Base-by-base conservation (phyloP, 2,329 filamentous ascomycete species). In the Colletotrichum gigasporum region DNA sequence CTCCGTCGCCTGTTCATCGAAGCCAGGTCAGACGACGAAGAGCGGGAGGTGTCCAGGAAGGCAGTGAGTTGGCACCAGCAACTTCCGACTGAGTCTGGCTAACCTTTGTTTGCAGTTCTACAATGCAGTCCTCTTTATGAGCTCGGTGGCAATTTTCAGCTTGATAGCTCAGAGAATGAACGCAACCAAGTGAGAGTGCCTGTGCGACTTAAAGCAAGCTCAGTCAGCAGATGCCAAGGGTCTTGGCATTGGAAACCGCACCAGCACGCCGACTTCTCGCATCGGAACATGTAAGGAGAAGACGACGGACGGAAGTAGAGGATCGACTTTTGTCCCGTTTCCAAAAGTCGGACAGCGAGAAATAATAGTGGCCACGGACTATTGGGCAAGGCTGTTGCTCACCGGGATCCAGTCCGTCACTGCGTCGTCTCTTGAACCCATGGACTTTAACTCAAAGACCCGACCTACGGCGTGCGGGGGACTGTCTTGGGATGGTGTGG, bases 1-100 rank as follows among this genome's bases (percentile, higher is more conserved):
- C 86, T 99, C n/a, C 90, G 96, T 52, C 91, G 96, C 12, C 90
- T 99, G 65, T 98, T 99, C 74, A 95, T 97, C 55, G 95, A 98
- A 80, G 92, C 95, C 30, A 87, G 96, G 63, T 94, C 93, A 3
- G 95, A 98, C 74, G 90, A 92, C 57, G 96, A 99, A 77, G 96
- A 98, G 78, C 92, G 96, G 76, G 92, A 94, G 65, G 96, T 98
- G 70, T 98, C 96, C 12, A 86, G 96, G 69, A 96, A 90, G 78
- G 96, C 96, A 54, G 96, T 97, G 81, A 74, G 91, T 79, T 39
- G 61, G 59, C 30, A 20, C 9, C 11, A 35, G 24, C 5, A 53
- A 24, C 60, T 47, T 54, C 14, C 39, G 32, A 14, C 22, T 34
- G n/a, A 18, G 20, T 5, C 5, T 8, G 2, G 22, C 35, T 64